Conservation (phyloP, 192 early-diverging fungal genomes). For the Coemansia sp. region DNA sequence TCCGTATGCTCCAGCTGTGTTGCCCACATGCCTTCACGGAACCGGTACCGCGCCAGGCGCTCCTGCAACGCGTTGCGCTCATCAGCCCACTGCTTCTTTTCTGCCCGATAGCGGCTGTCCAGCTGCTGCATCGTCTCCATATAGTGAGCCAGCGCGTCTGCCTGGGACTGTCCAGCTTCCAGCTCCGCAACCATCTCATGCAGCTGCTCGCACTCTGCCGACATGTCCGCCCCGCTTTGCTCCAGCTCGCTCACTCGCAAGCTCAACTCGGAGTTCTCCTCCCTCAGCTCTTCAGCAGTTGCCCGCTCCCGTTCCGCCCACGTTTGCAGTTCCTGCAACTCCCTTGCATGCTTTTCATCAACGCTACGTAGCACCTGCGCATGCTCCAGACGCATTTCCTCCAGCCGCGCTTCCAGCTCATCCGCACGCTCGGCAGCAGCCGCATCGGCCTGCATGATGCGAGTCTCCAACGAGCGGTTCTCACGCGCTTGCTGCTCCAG, state of each 20-base stretch:
- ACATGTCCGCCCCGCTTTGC: conserved; percentile 10
- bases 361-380: not conserved
- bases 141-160: conserved; percentile 27
- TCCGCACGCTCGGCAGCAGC: not conserved
- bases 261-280: conserved; percentile 16
- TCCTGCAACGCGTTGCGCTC: conserved; percentile 25
- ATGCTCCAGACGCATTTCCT: conserved; percentile 10
- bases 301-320: conserved; percentile 4
- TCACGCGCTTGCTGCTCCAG: not conserved
- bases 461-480: no score
- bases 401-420: conserved; percentile 14
- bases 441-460: no score
- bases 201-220: conserved; percentile 15
- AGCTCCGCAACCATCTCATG: conserved; percentile 15
- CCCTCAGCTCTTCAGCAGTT: conserved; percentile 14
- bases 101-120: conserved; percentile 18
- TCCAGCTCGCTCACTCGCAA: conserved; percentile 15
- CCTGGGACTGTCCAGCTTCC: conserved; percentile 1
- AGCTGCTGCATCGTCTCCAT: conserved; percentile 25
- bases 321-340: not conserved
- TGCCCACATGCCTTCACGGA: conserved; percentile 27
- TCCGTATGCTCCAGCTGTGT: conserved; percentile 18
- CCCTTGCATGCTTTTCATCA: no score
- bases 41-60: conserved; percentile 25
- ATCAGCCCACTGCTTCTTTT: conserved; percentile 26